A percentile compares a stretch with the other conserved stretches of the same genome.
Conservation (phyloP, 129 eudicot genomes). For the Chrysanthemum lavandulifolium region DNA sequence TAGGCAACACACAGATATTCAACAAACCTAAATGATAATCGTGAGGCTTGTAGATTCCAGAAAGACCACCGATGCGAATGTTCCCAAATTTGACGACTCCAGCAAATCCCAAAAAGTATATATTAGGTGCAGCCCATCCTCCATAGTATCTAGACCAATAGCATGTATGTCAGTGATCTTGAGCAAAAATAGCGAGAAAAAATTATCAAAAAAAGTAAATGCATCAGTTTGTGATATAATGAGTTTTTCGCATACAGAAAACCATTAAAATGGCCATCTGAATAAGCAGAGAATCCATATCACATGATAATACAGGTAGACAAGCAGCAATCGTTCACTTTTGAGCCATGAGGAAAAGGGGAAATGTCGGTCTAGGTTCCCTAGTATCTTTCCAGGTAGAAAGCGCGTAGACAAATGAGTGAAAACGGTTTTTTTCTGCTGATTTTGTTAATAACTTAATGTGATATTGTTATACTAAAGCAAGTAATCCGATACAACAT, state of each 20-base stretch:
- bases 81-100: constrained; percentile 92
- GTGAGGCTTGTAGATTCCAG: constrained; percentile 81
- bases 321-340: too few species aligned
- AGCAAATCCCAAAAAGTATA: constrained; percentile 92
- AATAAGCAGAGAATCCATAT: constrained; percentile 1
- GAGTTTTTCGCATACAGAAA: neutral
- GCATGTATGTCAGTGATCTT: constrained; percentile 16
- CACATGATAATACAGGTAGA: too few species aligned
- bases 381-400: too few species aligned
- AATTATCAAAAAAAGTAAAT: neutral
- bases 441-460: neutral
- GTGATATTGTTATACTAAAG: neutral
- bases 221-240: neutral
- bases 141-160: constrained; percentile 78
- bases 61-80: constrained; percentile 91
- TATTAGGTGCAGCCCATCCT: constrained; percentile 96
- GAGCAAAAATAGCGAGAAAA: neutral
- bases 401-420: too few species aligned
- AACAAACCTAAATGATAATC: constrained; percentile 72
- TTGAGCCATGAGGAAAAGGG: too few species aligned
- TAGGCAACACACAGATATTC: neutral
- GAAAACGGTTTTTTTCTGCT: too few species aligned
- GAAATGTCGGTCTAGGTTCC: too few species aligned
- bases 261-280: neutral
- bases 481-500: neutral